Conservation (phyloP, 345 rosid genomes). For the Linum trigynum region DNA sequence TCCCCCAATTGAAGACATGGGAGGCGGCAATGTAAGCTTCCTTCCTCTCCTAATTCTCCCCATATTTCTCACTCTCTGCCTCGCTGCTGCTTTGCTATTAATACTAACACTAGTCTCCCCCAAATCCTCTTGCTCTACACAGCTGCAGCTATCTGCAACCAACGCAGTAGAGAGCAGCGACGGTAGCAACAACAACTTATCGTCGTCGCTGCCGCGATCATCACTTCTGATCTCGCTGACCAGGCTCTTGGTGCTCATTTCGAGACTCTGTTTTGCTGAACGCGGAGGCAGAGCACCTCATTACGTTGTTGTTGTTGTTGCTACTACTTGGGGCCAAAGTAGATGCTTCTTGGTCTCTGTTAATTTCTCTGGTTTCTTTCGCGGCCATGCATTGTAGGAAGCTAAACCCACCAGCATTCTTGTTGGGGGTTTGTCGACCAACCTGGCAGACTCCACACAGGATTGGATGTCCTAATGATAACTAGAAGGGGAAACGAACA, state of each 20-base stretch:
- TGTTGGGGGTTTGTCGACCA: background rate
- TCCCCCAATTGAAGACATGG: conserved; percentile 62
- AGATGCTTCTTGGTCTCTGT: too few species aligned
- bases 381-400: background rate
- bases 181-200: conserved; percentile 21
- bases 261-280: conserved; percentile 64
- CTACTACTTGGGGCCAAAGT: too few species aligned
- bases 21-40: conserved; percentile 49
- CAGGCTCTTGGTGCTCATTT: conserved; percentile 70
- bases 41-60: background rate
- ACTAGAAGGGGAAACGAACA: background rate
- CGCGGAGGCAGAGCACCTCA: conserved; percentile 34
- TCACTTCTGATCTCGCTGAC: conserved; percentile 79
- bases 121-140: background rate
- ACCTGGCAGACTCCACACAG: background rate
- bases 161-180: conserved; percentile 8
- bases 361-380: background rate
- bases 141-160: background rate
- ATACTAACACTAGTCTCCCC: conserved; percentile 20
- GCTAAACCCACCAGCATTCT: background rate
- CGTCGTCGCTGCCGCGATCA: conserved; percentile 17
- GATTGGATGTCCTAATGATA: background rate
- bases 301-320: background rate
- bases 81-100: conserved; percentile 13
- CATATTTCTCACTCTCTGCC: too few species aligned